These are phyloP conservation scores for Boletus bicolor DNA, from an alignment of 768 basidiomycete genomes.

Conservation along the genomic window DNA sequence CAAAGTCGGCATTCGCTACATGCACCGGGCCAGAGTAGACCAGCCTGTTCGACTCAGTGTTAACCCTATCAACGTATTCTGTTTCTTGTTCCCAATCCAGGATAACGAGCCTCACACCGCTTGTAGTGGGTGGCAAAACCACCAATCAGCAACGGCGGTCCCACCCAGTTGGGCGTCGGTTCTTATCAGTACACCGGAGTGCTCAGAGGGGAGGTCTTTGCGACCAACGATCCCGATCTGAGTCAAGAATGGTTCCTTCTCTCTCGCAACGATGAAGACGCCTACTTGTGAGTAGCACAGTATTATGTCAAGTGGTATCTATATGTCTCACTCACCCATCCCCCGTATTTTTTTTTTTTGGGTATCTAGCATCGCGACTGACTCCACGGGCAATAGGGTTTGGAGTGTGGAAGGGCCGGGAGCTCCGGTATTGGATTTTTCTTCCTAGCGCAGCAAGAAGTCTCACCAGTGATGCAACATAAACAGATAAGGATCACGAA, in stretches of 20 bases:
- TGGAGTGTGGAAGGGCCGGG: neutral
- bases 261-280: neutral
- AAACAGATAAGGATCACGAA: neutral
- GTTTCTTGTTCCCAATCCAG: neutral
- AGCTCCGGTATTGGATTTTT: neutral
- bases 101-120: neutral
- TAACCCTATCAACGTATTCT: slow-evolving; percentile 3
- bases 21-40: neutral
- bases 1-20: neutral
- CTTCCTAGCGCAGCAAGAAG: neutral
- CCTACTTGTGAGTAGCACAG: neutral
- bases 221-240: neutral
- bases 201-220: neutral
- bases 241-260: neutral
- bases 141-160: neutral
- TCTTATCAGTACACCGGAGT: neutral
- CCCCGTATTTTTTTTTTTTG: neutral
- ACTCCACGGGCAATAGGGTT: neutral
- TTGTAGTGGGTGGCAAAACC: neutral
- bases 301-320: too few relatives aligned
- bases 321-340: neutral
- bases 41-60: neutral
- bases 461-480: neutral
- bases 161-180: neutral
- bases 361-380: neutral